phyloP scores from a whole-genome alignment of 1,284 basidiomycete genomes.

The Xerocomus subilludens region DNA sequence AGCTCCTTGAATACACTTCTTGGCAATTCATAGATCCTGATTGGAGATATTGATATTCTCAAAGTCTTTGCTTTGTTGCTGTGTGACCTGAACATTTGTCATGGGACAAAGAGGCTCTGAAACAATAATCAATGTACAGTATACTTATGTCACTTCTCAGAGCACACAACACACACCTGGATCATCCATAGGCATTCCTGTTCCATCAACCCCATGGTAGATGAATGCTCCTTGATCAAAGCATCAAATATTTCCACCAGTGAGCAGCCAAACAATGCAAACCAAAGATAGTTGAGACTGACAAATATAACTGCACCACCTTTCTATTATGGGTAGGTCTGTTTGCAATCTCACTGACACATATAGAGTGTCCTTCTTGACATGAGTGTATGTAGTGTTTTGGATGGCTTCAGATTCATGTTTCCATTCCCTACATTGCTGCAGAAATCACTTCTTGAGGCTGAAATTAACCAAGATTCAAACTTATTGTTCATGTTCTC shows the following conservation, averaged over 20 bases:
- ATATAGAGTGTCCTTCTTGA: neutral
- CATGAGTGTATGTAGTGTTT: neutral
- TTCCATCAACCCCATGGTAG: neutral
- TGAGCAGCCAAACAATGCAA: neutral
- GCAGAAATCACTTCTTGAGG: conserved; percentile 46
- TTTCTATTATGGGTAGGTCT: conserved; percentile 21
- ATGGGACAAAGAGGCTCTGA: conserved; percentile 42
- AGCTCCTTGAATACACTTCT: conserved; percentile 42
- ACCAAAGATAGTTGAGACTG: conserved; percentile 7
- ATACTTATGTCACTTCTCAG: neutral
- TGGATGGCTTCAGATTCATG: conserved; percentile 23
- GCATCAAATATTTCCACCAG: conserved; percentile 24
- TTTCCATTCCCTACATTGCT: conserved; percentile 43
- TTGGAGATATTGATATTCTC: neutral
- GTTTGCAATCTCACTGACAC: conserved; percentile 6
- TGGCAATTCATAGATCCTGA: conserved; percentile 35
- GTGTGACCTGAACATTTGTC: conserved; percentile 31
- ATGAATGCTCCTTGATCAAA: conserved; percentile 35
- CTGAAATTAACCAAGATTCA: conserved; percentile 49
- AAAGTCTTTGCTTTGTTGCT: conserved; percentile 7
- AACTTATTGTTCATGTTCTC: conserved; percentile 47
- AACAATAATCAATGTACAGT: neutral
- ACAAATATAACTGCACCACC: conserved; percentile 47
- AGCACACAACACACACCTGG: conserved; percentile 29
- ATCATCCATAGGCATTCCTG: neutral